Evolutionary conservation across 1,284 basidiomycete genomes (phyloP).

Genomic region (Apiotrichum gracile): DNA sequence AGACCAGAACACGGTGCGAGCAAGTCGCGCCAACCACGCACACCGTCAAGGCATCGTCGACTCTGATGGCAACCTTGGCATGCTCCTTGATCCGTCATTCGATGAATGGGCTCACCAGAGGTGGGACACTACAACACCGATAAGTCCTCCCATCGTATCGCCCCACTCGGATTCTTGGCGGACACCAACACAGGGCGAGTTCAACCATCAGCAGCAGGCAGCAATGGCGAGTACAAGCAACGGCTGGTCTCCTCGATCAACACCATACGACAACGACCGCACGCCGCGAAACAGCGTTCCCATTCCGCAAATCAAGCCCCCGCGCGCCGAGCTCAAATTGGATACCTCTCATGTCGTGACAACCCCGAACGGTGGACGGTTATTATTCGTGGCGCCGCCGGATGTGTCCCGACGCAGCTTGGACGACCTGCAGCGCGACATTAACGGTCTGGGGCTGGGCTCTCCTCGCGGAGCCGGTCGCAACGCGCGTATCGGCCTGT

Average conservation of each 20-base stretch:
- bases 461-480: background rate
- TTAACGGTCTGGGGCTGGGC: constrained; percentile 1
- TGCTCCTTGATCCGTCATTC: constrained; percentile 8
- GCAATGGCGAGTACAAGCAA: background rate
- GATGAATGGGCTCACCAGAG: constrained; percentile 13
- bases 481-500: constrained; percentile 1
- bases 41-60: constrained; percentile 1
- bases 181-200: constrained; percentile 3
- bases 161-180: background rate
- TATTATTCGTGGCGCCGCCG: constrained; percentile 17
- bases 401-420: constrained; percentile 12
- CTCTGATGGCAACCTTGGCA: constrained; percentile 1
- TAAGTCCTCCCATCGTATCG: background rate
- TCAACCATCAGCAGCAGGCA: too few relatives aligned
- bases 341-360: background rate
- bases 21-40: background rate
- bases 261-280: background rate
- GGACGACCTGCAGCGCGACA: constrained; percentile 15
- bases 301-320: background rate
- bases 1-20: background rate
- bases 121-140: constrained; percentile 1
- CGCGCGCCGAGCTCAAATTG: background rate
- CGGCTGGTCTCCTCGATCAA: background rate
- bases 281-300: constrained; percentile 11
- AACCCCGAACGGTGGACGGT: background rate